Conservation (phyloP, 2,329 filamentous ascomycete genomes). For the Ramichloridium luteum region DNA sequence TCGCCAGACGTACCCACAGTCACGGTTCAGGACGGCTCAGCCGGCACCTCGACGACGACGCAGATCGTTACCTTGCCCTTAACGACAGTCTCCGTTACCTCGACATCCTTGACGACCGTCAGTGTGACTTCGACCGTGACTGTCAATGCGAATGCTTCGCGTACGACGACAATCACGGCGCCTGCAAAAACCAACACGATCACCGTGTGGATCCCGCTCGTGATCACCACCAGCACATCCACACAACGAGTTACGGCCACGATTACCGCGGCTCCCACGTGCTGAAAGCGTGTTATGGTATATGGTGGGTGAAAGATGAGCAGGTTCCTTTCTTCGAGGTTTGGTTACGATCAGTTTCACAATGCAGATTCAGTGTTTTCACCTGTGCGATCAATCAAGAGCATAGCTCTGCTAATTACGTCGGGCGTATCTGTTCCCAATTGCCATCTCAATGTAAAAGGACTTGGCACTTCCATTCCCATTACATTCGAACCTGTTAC, state of each 20-base stretch:
- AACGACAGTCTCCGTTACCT: not conserved
- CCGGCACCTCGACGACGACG: slow-evolving; percentile 15
- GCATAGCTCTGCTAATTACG: too few species aligned
- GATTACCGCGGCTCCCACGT: slow-evolving; percentile 1
- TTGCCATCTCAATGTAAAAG: too few species aligned
- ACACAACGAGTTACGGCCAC: not conserved
- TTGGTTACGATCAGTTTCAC: too few species aligned
- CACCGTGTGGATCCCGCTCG: slow-evolving; percentile 2
- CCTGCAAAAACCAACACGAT: slow-evolving; percentile 1
- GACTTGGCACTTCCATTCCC: too few species aligned
- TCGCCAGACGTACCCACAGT: slow-evolving; percentile 26
- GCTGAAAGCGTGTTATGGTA: too few species aligned
- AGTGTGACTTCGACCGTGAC: slow-evolving; percentile 1
- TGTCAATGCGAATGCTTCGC: not conserved
- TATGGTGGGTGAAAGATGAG: too few species aligned
- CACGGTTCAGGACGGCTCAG: slow-evolving; percentile 20
- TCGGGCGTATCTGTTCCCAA: too few species aligned
- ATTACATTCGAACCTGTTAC: too few species aligned
- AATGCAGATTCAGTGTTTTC: too few species aligned
- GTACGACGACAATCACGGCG: slow-evolving; percentile 4
- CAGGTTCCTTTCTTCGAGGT: too few species aligned
- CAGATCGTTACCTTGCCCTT: slow-evolving; percentile 2
- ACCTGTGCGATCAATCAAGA: too few species aligned
- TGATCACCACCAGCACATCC: not conserved
- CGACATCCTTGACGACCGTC: not conserved